Evolutionary conservation across 805 yeast species (phyloP), one percentile per base, ranked within the genome.

Genomic region (Priceomyces melissophilus): DNA sequence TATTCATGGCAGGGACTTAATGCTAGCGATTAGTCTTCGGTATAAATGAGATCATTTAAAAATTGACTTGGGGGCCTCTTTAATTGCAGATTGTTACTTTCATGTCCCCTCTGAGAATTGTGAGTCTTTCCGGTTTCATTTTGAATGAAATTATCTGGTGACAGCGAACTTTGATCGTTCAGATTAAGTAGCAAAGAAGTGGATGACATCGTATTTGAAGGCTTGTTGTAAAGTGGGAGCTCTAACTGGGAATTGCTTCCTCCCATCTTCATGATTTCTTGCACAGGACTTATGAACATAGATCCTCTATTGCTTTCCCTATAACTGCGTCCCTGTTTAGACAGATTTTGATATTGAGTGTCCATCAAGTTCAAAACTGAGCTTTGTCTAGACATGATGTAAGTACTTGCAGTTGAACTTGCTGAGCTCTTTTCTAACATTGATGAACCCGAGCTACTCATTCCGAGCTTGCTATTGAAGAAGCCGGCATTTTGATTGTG

Each of bases 231-330:
- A 15, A 48, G 31, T 2, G 58, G 57, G 27, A 50, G 45, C 13
- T 44, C 48, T 11, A 44, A 35, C 28, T 49, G 50, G 5, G 52
- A 46, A 17, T 28, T 29, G 15, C 30, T 20, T 20, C 25, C 25
- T 13, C 41, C 37, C 35, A 37, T 44, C 37, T 38, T 43, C 58
- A 59, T 57, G 31, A 71, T 47, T 41, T 73, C 62, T 44, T 67
- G 67, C 3, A 78, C 75, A 2, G 82, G 82, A 17, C 80, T 75
- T 13, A 77, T 63, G 43, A 74, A 75, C 73, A 77, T 62, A 3
- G 80, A 74, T 9, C 60, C 58, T 44, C 79, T 53, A 14, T 63
- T 56, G 32, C 44, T 46, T 44, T 61, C 58, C 16, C 61, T 47
- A 40, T 64, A 65, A 5, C 63, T n/a, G 12, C 61, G 46, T 10